phyloP scores from a whole-genome alignment of 768 basidiomycete species.

The Mycena crocata region DNA sequence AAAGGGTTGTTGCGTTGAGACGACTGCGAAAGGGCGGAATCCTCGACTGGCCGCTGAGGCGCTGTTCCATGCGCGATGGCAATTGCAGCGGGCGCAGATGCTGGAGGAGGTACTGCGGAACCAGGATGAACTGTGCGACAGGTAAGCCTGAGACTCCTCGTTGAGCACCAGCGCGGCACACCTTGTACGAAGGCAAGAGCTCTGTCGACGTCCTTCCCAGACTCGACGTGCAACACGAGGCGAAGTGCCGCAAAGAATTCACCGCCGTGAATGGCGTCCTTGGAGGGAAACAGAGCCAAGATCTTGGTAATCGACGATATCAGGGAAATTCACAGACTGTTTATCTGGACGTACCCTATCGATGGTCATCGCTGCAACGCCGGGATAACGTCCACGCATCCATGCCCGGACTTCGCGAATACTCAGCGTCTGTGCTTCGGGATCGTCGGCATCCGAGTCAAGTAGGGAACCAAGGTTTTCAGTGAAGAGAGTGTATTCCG shows the following conservation, averaged over 20 bases:
- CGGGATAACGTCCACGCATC: slow-evolving; percentile 76
- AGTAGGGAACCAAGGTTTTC: slow-evolving; percentile 66
- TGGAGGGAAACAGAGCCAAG: slow-evolving; percentile 71
- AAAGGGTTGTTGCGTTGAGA: slow-evolving; percentile 21
- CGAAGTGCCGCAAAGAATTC: slow-evolving; percentile 84
- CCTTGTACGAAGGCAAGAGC: slow-evolving; percentile 82
- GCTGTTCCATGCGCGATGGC: background rate
- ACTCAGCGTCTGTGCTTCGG: slow-evolving; percentile 33
- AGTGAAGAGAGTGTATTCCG: slow-evolving; percentile 78
- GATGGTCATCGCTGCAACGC: slow-evolving; percentile 61
- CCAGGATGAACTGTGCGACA: slow-evolving; percentile 32
- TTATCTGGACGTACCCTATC: slow-evolving; percentile 62
- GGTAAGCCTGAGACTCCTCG: slow-evolving; percentile 5
- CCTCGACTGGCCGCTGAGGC: background rate
- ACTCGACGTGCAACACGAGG: slow-evolving; percentile 71
- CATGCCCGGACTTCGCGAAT: slow-evolving; percentile 78
- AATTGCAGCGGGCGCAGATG: slow-evolving; percentile 27
- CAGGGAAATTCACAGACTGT: slow-evolving; percentile 7
- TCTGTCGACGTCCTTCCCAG: slow-evolving; percentile 71
- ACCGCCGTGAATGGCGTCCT: slow-evolving; percentile 69
- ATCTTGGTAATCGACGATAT: slow-evolving; percentile 55
- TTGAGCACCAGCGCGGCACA: slow-evolving; percentile 43
- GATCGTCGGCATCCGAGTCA: slow-evolving; percentile 44
- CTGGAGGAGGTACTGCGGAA: slow-evolving; percentile 32
- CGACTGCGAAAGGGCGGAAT: background rate